Evolutionary conservation across 345 rosid genomes (phyloP).

Genomic region (Firmiana major): DNA sequence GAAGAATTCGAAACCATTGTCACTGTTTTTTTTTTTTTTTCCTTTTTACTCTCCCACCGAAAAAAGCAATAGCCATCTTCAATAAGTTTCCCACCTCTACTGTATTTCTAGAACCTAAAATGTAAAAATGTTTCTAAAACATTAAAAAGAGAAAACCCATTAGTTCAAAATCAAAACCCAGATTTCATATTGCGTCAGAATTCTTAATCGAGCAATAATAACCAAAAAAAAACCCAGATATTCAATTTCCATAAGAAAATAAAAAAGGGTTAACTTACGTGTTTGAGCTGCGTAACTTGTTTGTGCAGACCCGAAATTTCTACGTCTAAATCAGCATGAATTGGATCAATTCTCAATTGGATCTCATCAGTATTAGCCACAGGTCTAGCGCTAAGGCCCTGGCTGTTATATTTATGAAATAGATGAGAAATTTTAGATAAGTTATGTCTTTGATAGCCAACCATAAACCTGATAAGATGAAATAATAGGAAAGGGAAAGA

Average conservation of each 20-base stretch:
- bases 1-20: neutral
- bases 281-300: slow-evolving; percentile 32
- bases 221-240: neutral
- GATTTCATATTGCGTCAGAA: neutral
- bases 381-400: slow-evolving; percentile 32
- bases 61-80: neutral
- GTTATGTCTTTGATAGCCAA: neutral
- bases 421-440: neutral
- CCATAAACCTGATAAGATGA: neutral
- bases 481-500: neutral
- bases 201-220: neutral
- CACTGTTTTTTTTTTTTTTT: too few relatives aligned
- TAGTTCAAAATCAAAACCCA: neutral
- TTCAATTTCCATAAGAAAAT: neutral
- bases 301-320: slow-evolving; percentile 24
- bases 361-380: slow-evolving; percentile 28
- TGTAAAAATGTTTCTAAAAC: neutral
- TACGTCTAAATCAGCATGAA: slow-evolving; percentile 27
- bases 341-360: slow-evolving; percentile 33
- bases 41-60: neutral
- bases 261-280: slow-evolving; percentile 8
- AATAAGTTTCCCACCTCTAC: neutral
- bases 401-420: slow-evolving; percentile 7
- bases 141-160: neutral
- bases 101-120: neutral